These are phyloP conservation scores for Tuber indicum DNA, from an alignment of 495 filamentous ascomycete genomes.

Conservation along the genomic window DNA sequence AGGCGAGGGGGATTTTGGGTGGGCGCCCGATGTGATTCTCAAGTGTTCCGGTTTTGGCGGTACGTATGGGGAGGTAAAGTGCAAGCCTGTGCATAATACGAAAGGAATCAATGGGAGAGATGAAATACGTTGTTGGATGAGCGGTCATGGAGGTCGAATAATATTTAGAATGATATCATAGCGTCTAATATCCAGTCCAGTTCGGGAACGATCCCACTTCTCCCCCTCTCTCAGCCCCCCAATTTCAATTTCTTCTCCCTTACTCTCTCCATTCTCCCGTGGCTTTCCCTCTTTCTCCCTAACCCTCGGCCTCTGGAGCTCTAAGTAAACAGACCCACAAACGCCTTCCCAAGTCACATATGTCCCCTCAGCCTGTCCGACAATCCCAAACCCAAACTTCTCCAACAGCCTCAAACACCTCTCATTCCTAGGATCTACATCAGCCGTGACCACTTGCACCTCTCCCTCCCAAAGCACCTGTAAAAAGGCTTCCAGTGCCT, in stretches of 20 bases:
- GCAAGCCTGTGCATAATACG: neutral
- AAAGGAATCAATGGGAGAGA: neutral
- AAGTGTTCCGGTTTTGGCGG: neutral
- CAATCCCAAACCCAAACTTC: constrained; percentile 16
- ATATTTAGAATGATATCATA: neutral
- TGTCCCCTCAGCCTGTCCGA: neutral
- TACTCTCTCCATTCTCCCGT: neutral
- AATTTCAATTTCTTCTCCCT: neutral
- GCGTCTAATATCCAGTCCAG: neutral
- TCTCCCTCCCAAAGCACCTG: constrained; percentile 12
- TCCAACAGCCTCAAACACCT: constrained; percentile 12
- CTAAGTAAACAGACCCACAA: constrained; percentile 23
- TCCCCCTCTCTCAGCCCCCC: neutral
- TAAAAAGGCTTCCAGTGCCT: constrained; percentile 11
- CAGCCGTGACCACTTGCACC: neutral
- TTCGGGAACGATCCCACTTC: neutral
- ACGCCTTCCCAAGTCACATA: constrained; percentile 9
- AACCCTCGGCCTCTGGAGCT: neutral
- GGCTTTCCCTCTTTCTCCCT: neutral
- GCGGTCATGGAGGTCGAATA: neutral
- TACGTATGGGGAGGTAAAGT: neutral
- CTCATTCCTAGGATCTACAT: constrained; percentile 25
- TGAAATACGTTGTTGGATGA: neutral
- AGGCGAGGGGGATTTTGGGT: neutral
- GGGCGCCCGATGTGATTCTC: neutral